Base-by-base conservation (phyloP, 2,329 filamentous ascomycete species). In the Alternaria triticina region DNA sequence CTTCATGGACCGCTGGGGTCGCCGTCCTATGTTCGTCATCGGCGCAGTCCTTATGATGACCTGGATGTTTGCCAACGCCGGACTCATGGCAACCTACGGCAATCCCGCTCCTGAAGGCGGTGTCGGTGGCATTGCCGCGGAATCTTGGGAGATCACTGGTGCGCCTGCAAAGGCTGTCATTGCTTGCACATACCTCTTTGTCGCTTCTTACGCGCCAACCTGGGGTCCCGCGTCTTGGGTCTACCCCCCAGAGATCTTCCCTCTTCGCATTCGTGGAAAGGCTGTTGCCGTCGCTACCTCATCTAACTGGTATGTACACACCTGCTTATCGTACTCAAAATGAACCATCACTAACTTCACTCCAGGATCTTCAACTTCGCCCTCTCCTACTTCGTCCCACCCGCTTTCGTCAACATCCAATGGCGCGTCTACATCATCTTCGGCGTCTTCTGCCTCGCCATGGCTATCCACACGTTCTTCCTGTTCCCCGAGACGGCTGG, bases 1-100 rank as follows among this genome's bases (percentile, higher is more conserved):
- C 60, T 94, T 84, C 82, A 86, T 94, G 71, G 92, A 96, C 70
- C 84, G 85, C 59, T 92, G 90, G 88, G 92, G 92, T 50, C 91
- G 92, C 67, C 91, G 91, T 45, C 83, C 83, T 1, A 87, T 90
- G 5, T 83, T 93, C 36, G 82, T 93, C n/a, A 74, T 88, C 25
- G 91, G 90, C 52, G 86, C 89, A 6, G 80, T 86, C 23, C 80
- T 91, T 50, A 92, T 93, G 90, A 76, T 76, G 77, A 83, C 83
- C 6, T 89, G 86, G 81, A 81, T 91, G 57, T 89, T 90, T 73
- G 84, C 87, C 65, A 88, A 87, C 36, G 89, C 88, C 22, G 86
- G 85, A 10, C 80, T 92, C 1, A 86, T 90, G 74, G 89, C 88
- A 11, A 80, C 82, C 25, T 87, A 89, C 63, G 89, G 89, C 36